Base-by-base conservation (phyloP, 2,329 filamentous ascomycete species). In the Leptographium procerum region DNA sequence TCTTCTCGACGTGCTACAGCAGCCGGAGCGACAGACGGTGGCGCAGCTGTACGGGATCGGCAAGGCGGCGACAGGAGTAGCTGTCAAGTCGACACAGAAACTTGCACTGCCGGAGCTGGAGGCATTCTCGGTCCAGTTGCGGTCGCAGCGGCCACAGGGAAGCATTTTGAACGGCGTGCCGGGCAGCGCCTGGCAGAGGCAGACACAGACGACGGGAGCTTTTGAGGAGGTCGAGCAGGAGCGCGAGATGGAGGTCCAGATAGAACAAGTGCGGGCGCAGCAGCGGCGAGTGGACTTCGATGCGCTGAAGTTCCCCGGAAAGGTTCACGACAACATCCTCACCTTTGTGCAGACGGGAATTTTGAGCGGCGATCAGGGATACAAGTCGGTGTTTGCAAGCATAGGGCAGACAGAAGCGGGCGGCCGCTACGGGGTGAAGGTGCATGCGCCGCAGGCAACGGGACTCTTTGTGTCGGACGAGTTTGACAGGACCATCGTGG, bases 161-260 rank as follows among this genome's bases (percentile, higher is more conserved):
- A 33, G 28, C 34, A 36, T 10, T 4, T 8, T 31, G 26, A 16
- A 19, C 14, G 54, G 29, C 24, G 5, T 50, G 40, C 14, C 1
- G 3, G 51, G 7, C 11, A 33, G n/a, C n/a, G 33, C 51, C 5
- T 43, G 47, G 22, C 45, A 24, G 26, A 47, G 11, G 22, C 36
- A 31, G 28, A 10, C 4, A 11, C 31, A 24, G n/a, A 45, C 34
- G 34, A 65, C 11, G 0, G 52, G 79, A 0, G 77, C 80, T 0
- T 67, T 87, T 0, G 75, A 85, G 53, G 84, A 88, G 57, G 83
- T 79, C 0, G 77, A 80, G 45, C 76, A 79, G 59, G 81, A 86
- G 62, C 70, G 82, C 19, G 82, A 86, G 60, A 75, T 85, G 0
- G 81, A 79, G 3, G 73, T 78, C 19, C 77, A 86, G 61, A 74